Conservation (phyloP, 2,329 filamentous ascomycete genomes). For the Drechslerella coelobrocha region DNA sequence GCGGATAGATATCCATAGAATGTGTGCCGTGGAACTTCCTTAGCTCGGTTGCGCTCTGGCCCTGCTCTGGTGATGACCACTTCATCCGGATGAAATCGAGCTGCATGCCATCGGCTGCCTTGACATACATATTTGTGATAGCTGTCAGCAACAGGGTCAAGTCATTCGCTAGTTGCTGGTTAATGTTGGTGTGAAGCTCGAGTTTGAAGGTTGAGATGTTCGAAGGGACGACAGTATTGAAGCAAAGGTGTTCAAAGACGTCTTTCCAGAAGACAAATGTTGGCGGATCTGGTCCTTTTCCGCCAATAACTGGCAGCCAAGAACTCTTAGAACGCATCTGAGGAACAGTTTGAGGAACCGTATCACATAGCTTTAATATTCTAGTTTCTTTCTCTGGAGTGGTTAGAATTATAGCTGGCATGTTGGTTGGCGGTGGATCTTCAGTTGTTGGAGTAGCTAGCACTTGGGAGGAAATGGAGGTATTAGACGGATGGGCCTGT, state of each 20-base stretch:
- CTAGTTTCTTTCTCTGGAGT: constrained; percentile 26
- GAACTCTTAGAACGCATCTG: background rate
- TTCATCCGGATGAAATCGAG: constrained; percentile 34
- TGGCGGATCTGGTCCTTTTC: constrained; percentile 1
- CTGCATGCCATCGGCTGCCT: constrained; percentile 32
- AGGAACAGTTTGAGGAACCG: background rate
- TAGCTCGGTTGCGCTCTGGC: background rate
- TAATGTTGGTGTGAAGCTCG: constrained; percentile 32
- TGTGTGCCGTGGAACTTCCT: constrained; percentile 3
- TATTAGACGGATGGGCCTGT: constrained; percentile 15
- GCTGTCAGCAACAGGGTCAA: constrained; percentile 12
- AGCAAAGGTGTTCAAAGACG: constrained; percentile 25
- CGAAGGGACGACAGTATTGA: constrained; percentile 1
- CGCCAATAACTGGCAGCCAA: constrained; percentile 5
- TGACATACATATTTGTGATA: constrained; percentile 36
- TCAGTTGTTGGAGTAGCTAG: background rate
- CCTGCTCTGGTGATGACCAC: constrained; percentile 1
- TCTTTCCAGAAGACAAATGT: constrained; percentile 47
- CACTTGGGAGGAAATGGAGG: constrained; percentile 7
- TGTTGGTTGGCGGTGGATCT: background rate
- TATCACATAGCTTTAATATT: constrained; percentile 21
- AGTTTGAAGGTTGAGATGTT: constrained; percentile 1
- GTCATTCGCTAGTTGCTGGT: constrained; percentile 21
- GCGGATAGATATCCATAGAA: background rate
- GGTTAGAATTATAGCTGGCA: constrained; percentile 28